A percentile compares a stretch with the other conserved stretches of the same genome.
Conservation (phyloP, 129 eudicot species). For the Pittosporum tobira region DNA sequence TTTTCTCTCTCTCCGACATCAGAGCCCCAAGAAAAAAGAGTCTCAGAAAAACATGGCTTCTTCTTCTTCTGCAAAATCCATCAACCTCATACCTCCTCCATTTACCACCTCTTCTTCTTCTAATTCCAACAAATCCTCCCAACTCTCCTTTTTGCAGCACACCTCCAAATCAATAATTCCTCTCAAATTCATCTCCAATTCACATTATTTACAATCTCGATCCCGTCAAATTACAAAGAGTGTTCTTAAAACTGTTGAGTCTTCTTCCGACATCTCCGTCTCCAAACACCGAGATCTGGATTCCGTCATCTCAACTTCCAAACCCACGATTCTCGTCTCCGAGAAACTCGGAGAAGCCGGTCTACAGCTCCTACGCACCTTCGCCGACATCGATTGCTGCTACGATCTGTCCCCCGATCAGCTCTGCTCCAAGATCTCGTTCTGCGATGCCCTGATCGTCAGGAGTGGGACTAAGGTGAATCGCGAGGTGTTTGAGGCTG, state of each 20-base stretch:
- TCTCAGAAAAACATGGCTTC: conserved; percentile 18
- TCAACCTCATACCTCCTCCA: background rate
- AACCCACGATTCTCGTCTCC: conserved; percentile 57
- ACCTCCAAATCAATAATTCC: conserved; percentile 6
- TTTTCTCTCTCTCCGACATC: too few relatives aligned
- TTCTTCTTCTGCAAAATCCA: conserved; percentile 6
- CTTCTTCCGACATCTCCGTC: conserved; percentile 6
- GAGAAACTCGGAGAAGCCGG: conserved; percentile 81
- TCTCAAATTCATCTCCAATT: background rate
- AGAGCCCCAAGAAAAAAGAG: background rate
- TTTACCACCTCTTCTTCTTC: background rate
- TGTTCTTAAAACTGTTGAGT: conserved; percentile 24
- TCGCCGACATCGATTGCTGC: conserved; percentile 46
- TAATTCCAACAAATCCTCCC: background rate
- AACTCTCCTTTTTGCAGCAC: background rate
- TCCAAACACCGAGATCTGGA: conserved; percentile 22
- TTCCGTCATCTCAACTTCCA: conserved; percentile 11
- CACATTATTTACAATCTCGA: background rate
- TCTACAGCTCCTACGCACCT: conserved; percentile 35
- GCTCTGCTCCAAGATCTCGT: conserved; percentile 46
- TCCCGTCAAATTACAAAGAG: conserved; percentile 1
- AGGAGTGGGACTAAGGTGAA: conserved; percentile 73
- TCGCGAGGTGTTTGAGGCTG: conserved; percentile 58
- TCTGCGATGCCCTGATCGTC: conserved; percentile 56
- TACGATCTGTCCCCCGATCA: conserved; percentile 46